Base-by-base conservation (phyloP, 352 stramenopile genomes). In the Phytophthora tentaculata region DNA sequence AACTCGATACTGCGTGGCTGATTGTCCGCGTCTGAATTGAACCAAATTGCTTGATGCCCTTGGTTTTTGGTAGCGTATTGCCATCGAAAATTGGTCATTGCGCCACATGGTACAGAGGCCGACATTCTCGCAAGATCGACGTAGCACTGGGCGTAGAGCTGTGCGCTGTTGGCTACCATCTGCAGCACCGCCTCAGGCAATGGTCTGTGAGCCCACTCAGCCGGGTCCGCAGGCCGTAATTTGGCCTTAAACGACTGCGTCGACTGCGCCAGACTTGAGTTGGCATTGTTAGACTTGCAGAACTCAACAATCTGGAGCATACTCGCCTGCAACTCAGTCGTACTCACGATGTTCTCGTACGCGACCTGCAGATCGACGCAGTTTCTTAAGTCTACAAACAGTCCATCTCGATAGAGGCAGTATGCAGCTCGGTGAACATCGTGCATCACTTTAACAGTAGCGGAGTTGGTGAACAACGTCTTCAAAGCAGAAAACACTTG, bases 81-180 rank as follows among this genome's bases (percentile, higher is more conserved):
- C 70, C 76, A 84, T 5, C 76, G 73, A 12, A 45, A n/a, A 13
- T 10, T 57, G 24, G 73, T 81, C 56, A 77, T 77, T 8, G 9
- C 14, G 29, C 47, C 64, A 56, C 44, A 74, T 10, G 29, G 9
- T 3, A 13, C 29, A 37, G 29, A 37, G 29, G 29, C 9, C 2
- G 6, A 22, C 28, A 10, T n/a, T 44, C 44, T 63, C 9, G 19
- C 16, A 17, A 16, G 14, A 12, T 44, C 37, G 37, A 44, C 29
- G 17, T 67, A 71, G 45, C 56, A 69, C 13, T 20, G 20, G 20
- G 57, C 59, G 32, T 64, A 65, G 37, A 69, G 37, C 45, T 74
- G 49, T 6, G 69, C 56, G 2, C 29, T 69, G 32, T 72, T 39
- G 32, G 51, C 41, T 23, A 71, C 14, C 6, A 20, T 12, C 3